A percentile compares a stretch with the other conserved stretches of the same genome.
Evolutionary conservation across 345 rosid genomes (phyloP).

Genomic region (Bruguiera gymnorhiza): DNA sequence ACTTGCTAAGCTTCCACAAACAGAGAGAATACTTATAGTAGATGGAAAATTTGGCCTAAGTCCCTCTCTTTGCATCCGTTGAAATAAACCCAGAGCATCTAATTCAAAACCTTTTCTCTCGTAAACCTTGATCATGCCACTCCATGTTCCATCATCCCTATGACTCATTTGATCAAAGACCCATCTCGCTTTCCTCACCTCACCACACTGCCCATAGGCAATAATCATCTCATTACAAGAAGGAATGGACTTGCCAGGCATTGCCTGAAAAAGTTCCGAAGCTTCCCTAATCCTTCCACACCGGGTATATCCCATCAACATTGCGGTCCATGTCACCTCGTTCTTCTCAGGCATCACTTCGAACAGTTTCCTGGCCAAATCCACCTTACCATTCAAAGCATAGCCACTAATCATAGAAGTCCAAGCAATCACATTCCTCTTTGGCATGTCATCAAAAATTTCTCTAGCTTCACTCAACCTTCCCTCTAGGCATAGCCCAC

Average conservation of each 20-base stretch:
- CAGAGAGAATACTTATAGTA: slow-evolving; percentile 63
- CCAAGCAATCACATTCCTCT: slow-evolving; percentile 73
- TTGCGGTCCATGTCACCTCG: slow-evolving; percentile 77
- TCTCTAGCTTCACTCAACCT: slow-evolving; percentile 57
- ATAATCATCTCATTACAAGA: slow-evolving; percentile 73
- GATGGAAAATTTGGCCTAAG: slow-evolving; percentile 54
- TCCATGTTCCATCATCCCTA: slow-evolving; percentile 66
- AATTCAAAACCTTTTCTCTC: slow-evolving; percentile 68
- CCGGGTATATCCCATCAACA: slow-evolving; percentile 71
- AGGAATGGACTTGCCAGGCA: slow-evolving; percentile 54
- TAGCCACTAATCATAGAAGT: slow-evolving; percentile 73
- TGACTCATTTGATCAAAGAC: slow-evolving; percentile 53
- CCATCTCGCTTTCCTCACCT: slow-evolving; percentile 47
- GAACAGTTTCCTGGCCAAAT: slow-evolving; percentile 77
- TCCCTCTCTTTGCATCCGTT: slow-evolving; percentile 58
- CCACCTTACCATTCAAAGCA: slow-evolving; percentile 54
- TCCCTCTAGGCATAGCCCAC: slow-evolving; percentile 64
- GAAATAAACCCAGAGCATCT: slow-evolving; percentile 60
- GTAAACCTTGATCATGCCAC: slow-evolving; percentile 64
- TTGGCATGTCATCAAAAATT: slow-evolving; percentile 68
- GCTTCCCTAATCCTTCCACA: slow-evolving; percentile 68
- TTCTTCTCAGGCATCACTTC: slow-evolving; percentile 83
- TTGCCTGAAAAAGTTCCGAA: slow-evolving; percentile 48
- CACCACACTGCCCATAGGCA: slow-evolving; percentile 58
- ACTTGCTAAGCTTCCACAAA: slow-evolving; percentile 63